phyloP scores from a whole-genome alignment of 176 grass and related monocot species.

The Phoenix roebelenii region DNA sequence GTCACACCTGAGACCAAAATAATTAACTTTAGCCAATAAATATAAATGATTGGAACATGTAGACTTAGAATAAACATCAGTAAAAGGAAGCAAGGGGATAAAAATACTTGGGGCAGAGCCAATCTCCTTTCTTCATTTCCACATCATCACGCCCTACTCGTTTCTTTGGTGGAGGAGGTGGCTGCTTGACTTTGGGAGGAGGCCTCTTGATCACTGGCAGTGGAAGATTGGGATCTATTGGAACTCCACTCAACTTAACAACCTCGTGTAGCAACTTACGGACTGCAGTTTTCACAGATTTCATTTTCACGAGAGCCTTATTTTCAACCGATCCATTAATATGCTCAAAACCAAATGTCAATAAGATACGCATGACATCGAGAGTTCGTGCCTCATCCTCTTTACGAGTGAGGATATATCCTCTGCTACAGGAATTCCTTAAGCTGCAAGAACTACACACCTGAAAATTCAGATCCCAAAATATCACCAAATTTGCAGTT shows the following conservation, averaged over 20 bases:
- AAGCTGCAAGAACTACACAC: slow-evolving; percentile 89
- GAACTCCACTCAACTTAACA: slow-evolving; percentile 60
- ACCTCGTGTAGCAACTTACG: slow-evolving; percentile 84
- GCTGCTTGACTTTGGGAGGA: slow-evolving; percentile 83
- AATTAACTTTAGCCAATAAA: slow-evolving; percentile 13
- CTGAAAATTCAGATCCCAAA: slow-evolving; percentile 35
- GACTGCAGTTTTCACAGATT: slow-evolving; percentile 60
- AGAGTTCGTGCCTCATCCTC: slow-evolving; percentile 88
- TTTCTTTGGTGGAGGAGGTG: slow-evolving; percentile 67
- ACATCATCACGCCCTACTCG: slow-evolving; percentile 93
- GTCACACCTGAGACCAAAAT: slow-evolving; percentile 69
- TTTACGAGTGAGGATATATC: slow-evolving; percentile 90
- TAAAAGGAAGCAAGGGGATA: slow-evolving; percentile 17
- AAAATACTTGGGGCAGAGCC: slow-evolving; percentile 94
- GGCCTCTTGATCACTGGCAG: slow-evolving; percentile 61
- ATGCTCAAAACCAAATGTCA: slow-evolving; percentile 79
- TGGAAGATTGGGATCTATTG: slow-evolving; percentile 84
- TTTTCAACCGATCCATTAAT: slow-evolving; percentile 80
- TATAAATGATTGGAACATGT: slow-evolving; percentile 4
- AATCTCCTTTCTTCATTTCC: slow-evolving; percentile 99
- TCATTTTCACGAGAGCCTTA: slow-evolving; percentile 60
- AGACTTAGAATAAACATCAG: slow-evolving; percentile 7
- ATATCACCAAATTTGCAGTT: slow-evolving; percentile 15
- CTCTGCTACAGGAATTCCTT: slow-evolving; percentile 57
- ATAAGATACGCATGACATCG: slow-evolving; percentile 80